Evolutionary conservation across 208 protist species (phyloP).

Genomic region (Strigomonas culicis): DNA sequence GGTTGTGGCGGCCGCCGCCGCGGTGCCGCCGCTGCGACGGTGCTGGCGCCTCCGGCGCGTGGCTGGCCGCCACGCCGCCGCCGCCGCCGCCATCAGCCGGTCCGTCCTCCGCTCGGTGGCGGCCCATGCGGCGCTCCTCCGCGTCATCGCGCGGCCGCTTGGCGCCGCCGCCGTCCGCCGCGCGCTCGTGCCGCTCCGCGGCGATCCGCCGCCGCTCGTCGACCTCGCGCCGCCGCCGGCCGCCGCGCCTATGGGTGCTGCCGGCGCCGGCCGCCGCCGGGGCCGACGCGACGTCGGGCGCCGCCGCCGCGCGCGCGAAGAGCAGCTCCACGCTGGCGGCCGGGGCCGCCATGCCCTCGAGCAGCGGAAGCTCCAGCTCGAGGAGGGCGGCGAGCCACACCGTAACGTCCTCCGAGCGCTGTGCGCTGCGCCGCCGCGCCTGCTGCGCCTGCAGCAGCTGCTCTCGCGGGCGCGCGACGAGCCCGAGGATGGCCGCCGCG

Average conservation of each 20-base stretch:
- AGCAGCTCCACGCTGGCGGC: not conserved
- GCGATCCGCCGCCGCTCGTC: not conserved
- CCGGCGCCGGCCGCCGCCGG: too few relatives aligned
- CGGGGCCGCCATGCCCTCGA: slow-evolving; percentile 7
- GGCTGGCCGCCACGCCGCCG: too few relatives aligned
- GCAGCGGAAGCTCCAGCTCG: not conserved
- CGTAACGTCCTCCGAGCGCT: not conserved
- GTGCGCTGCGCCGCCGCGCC: too few relatives aligned
- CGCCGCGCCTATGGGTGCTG: too few relatives aligned
- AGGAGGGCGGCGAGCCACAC: not conserved
- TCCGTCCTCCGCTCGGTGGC: too few relatives aligned
- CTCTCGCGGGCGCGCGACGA: not conserved
- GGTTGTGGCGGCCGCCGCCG: too few relatives aligned
- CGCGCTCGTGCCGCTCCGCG: too few relatives aligned
- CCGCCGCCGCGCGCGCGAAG: too few relatives aligned
- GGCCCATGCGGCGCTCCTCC: not conserved
- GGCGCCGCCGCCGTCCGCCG: not conserved
- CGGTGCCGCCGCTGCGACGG: too few relatives aligned
- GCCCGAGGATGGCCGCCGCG: not conserved
- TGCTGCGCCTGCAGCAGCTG: not conserved
- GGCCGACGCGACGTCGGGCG: too few relatives aligned
- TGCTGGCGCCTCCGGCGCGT: too few relatives aligned
- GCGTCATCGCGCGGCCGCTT: not conserved
- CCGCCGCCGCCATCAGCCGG: too few relatives aligned
- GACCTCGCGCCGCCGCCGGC: not conserved